A percentile compares a stretch with the other conserved stretches of the same genome.
phyloP scores from a whole-genome alignment of 23 red algal genomes.

The Pyropia yezoensis region DNA sequence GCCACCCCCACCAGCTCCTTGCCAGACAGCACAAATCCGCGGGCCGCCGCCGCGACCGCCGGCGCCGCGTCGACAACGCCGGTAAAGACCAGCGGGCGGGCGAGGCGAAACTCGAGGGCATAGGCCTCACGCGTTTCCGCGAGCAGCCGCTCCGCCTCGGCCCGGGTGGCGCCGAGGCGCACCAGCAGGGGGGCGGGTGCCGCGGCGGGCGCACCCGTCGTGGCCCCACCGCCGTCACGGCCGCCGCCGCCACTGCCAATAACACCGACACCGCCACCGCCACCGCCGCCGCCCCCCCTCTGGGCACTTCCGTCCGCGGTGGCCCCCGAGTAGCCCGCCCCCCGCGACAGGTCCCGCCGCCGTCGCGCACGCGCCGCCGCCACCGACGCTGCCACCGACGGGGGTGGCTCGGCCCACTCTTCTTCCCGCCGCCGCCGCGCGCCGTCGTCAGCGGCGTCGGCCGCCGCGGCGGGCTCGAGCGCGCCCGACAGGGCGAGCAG shows the following conservation, averaged over 20 bases:
- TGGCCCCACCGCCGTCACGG: too few species aligned
- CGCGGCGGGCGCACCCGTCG: not conserved
- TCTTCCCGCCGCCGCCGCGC: too few species aligned
- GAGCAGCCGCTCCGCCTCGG: conserved; percentile 31
- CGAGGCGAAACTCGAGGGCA: conserved; percentile 17
- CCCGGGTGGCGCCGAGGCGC: conserved; percentile 12
- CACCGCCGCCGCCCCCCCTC: conserved; percentile 25
- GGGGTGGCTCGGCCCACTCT: too few species aligned
- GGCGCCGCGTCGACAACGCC: conserved; percentile 13
- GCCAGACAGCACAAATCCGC: conserved; percentile 34
- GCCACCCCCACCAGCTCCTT: conserved; percentile 50
- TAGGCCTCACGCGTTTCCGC: conserved; percentile 31
- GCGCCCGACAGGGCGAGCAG: too few species aligned
- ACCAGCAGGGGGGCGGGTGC: not conserved
- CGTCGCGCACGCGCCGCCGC: too few species aligned
- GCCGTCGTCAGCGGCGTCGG: too few species aligned
- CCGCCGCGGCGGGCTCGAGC: too few species aligned
- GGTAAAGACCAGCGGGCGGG: conserved; percentile 24
- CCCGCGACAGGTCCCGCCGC: too few species aligned
- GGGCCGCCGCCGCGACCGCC: conserved; percentile 6
- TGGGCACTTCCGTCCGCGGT: conserved; percentile 19
- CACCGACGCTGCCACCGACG: too few species aligned
- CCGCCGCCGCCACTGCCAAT: conserved; percentile 9
- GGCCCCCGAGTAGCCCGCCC: too few species aligned
- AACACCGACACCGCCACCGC: conserved; percentile 8